A percentile compares a stretch with the other conserved stretches of the same genome.
Evolutionary conservation across 345 rosid genomes (phyloP).

Genomic region (thale cress (Arabidopsis thaliana)): TAIR10.1 NC_003076.8:26274001-26274500

Average conservation of each 20-base stretch:
- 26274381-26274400: conserved; percentile 90
- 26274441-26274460: conserved; percentile 64
- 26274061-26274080: conserved; percentile 29
- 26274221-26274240: conserved; percentile 78
- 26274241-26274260: conserved; percentile 59
- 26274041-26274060: conserved; percentile 89
- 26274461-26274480: conserved; percentile 63
- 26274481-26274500: conserved; percentile 58
- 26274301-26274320: not conserved
- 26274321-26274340: conserved; percentile 19
- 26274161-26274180: conserved; percentile 71
- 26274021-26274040: conserved; percentile 80
- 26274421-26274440: conserved; percentile 75
- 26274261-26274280: conserved; percentile 3
- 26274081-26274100: conserved; percentile 3
- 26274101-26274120: not conserved
- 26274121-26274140: not conserved
- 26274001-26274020: conserved; percentile 83
- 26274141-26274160: conserved; percentile 80
- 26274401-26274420: conserved; percentile 79
- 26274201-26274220: conserved; percentile 70
- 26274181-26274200: conserved; percentile 72
- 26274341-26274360: not conserved
- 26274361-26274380: conserved; percentile 31
- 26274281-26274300: conserved; percentile 5